phyloP scores from a whole-genome alignment of 257 asterid genomes.

The Lantana camara region DNA sequence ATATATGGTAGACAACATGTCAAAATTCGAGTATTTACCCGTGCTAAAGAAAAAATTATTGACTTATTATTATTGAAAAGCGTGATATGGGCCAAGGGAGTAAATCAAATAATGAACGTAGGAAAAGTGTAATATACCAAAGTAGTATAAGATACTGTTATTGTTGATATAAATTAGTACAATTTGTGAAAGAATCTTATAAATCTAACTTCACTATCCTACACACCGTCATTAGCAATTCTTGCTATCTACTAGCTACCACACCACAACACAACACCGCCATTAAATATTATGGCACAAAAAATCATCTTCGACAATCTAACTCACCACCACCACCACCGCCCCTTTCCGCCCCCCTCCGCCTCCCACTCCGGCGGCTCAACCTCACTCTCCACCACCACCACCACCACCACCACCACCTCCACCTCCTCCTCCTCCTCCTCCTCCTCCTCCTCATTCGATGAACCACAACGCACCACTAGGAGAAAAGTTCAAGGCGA shows the following conservation, averaged over 20 bases:
- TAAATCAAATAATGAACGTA: too few relatives aligned
- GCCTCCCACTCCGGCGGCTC: not conserved
- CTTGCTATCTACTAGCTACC: not conserved
- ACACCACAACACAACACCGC: not conserved
- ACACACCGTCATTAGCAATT: slow-evolving; percentile 12
- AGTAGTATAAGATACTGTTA: slow-evolving; percentile 4
- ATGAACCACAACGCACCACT: not conserved
- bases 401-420: slow-evolving; percentile 12
- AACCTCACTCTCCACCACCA: not conserved
- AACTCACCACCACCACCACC: slow-evolving; percentile 17
- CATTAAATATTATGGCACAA: slow-evolving; percentile 30
- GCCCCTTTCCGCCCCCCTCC: slow-evolving; percentile 14
- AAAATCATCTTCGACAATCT: slow-evolving; percentile 9
- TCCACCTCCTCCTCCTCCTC: slow-evolving; percentile 9
- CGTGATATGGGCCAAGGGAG: too few relatives aligned
- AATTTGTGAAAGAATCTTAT: slow-evolving; percentile 14
- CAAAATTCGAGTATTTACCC: too few relatives aligned
- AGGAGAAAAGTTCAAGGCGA: not conserved
- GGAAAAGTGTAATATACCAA: not conserved
- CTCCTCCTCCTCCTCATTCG: slow-evolving; percentile 4
- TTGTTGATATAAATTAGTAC: slow-evolving; percentile 20
- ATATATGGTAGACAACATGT: too few relatives aligned
- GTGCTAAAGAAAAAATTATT: too few relatives aligned
- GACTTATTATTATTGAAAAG: too few relatives aligned
- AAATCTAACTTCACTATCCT: slow-evolving; percentile 8